Evolutionary conservation across 2,329 filamentous ascomycete genomes (phyloP).

Genomic region (Botrytis galanthina): DNA sequence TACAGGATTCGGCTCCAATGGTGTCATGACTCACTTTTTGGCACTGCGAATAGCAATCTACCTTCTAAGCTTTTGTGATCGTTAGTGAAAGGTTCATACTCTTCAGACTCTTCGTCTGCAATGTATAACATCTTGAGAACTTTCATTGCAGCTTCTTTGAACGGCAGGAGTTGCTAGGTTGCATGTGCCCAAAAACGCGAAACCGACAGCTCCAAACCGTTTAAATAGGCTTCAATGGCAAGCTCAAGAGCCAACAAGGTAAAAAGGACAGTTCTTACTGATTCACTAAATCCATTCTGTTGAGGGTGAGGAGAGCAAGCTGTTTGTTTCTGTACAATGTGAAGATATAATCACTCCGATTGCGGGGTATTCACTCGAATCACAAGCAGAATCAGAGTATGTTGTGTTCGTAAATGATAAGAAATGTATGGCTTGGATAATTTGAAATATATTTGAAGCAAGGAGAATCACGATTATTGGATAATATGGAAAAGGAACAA

Average conservation of each 20-base stretch:
- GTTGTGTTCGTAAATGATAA: background rate
- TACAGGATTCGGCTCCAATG: conserved; percentile 15
- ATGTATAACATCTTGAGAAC: background rate
- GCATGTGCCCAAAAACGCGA: background rate
- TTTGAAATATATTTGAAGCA: background rate
- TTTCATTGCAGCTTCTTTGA: conserved; percentile 2
- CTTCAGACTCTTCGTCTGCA: conserved; percentile 46
- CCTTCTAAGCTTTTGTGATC: conserved; percentile 71
- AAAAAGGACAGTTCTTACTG: conserved; percentile 44
- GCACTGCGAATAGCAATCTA: conserved; percentile 92
- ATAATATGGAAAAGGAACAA: background rate
- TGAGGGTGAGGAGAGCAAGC: background rate
- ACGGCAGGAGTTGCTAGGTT: background rate
- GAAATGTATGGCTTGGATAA: conserved; percentile 1
- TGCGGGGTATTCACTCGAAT: conserved; percentile 19
- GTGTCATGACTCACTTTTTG: conserved; percentile 73
- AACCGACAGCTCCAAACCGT: background rate
- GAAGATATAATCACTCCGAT: conserved; percentile 14
- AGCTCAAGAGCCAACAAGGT: conserved; percentile 23
- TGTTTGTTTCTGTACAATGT: background rate
- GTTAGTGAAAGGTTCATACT: conserved; percentile 43
- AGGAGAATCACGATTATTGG: conserved; percentile 1
- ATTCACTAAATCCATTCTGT: conserved; percentile 60
- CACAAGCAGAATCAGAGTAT: conserved; percentile 3
- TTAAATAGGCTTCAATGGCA: conserved; percentile 4